Conservation (phyloP, 176 grass and related monocot species). For the Paspalum vaginatum region DNA sequence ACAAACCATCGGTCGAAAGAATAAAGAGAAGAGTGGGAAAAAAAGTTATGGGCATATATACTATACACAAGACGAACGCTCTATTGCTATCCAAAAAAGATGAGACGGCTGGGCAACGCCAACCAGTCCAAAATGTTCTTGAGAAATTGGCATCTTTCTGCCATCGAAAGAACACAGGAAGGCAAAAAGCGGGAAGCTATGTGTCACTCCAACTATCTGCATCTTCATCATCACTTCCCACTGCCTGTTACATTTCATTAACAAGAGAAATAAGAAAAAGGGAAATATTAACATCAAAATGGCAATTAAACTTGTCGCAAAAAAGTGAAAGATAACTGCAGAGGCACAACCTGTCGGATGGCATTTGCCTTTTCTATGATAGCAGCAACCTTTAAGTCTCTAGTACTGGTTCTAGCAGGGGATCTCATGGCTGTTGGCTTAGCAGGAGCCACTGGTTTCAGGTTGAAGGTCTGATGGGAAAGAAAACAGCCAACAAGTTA, state of each 20-base stretch:
- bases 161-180: conserved; percentile 14
- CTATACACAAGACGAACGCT: conserved; percentile 48
- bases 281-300: neutral
- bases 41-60: conserved; percentile 38
- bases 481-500: conserved; percentile 37
- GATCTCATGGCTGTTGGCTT: conserved; percentile 49
- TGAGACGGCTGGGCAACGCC: conserved; percentile 8
- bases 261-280: conserved; percentile 15
- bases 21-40: conserved; percentile 24
- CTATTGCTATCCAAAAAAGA: conserved; percentile 33
- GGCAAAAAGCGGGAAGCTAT: conserved; percentile 24
- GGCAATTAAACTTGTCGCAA: neutral
- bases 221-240: conserved; percentile 94
- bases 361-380: conserved; percentile 97
- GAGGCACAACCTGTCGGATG: conserved; percentile 75
- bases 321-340: conserved; percentile 7
- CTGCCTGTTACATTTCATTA: conserved; percentile 60
- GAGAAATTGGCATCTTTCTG: conserved; percentile 34
- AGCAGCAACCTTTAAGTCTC: conserved; percentile 88
- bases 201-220: conserved; percentile 95
- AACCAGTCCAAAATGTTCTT: conserved; percentile 7
- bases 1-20: conserved; percentile 44
- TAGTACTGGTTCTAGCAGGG: conserved; percentile 56
- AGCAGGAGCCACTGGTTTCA: conserved; percentile 64
- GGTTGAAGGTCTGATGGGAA: conserved; percentile 73